Evolutionary conservation across 2,329 filamentous ascomycete genomes (phyloP).

Genomic region (Orbilia ellipsospora): DNA sequence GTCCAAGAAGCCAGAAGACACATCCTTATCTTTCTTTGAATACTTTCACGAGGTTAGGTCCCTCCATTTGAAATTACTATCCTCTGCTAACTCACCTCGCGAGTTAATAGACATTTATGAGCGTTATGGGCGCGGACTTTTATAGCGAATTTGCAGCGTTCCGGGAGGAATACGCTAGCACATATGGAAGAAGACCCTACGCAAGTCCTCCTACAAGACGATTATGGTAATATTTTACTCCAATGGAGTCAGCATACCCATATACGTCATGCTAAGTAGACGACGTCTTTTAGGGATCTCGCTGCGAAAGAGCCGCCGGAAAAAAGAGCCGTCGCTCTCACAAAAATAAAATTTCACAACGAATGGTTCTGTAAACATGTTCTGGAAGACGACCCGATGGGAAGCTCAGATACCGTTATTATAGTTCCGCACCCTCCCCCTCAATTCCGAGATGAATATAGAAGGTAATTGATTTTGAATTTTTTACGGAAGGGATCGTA

Average conservation of each 20-base stretch:
- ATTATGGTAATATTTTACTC: neutral
- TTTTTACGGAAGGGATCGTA: no score
- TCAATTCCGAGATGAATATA: neutral
- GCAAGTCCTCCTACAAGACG: no score
- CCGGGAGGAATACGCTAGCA: no score
- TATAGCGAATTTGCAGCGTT: no score
- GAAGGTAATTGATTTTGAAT: neutral
- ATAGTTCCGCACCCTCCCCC: neutral
- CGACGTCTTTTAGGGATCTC: neutral
- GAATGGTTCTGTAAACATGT: neutral
- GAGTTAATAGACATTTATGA: no score
- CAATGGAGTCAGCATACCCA: neutral
- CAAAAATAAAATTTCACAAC: neutral
- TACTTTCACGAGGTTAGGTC: no score
- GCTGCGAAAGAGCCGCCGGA: neutral
- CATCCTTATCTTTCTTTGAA: no score
- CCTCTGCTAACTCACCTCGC: no score
- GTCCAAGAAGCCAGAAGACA: no score
- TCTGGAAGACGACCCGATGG: neutral
- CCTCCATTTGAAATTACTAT: no score
- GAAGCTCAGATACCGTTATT: neutral
- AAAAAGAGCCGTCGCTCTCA: neutral
- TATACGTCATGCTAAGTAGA: neutral
- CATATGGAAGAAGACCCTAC: no score
- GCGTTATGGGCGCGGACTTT: no score